A percentile compares a stretch with the other conserved stretches of the same genome.
phyloP scores from a whole-genome alignment of 768 basidiomycete species.

The Lanmaoa pseudosensibilis region DNA sequence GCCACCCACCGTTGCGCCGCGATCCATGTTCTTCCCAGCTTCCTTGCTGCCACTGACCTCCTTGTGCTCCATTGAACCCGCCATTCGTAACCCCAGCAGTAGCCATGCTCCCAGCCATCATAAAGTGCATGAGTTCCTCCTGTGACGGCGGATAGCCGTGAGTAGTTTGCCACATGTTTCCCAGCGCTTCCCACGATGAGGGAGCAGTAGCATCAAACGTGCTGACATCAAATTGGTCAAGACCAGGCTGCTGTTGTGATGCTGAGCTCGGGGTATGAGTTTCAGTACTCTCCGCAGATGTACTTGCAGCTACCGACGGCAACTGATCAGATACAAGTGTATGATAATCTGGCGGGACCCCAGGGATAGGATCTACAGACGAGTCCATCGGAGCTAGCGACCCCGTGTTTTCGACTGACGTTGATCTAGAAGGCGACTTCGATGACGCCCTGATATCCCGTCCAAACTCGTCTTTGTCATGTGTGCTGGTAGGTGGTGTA shows the following conservation, averaged over 20 bases:
- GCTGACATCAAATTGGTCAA: slow-evolving; percentile 68
- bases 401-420: slow-evolving; percentile 26
- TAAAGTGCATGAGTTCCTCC: slow-evolving; percentile 75
- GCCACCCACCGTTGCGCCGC: slow-evolving; percentile 37
- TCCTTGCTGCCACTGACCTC: slow-evolving; percentile 26
- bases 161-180: slow-evolving; percentile 73
- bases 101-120: slow-evolving; percentile 44
- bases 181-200: slow-evolving; percentile 77
- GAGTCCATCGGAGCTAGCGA: slow-evolving; percentile 34
- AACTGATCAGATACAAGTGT: slow-evolving; percentile 41
- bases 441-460: slow-evolving; percentile 71
- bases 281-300: slow-evolving; percentile 47
- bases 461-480: slow-evolving; percentile 84
- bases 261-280: slow-evolving; percentile 36
- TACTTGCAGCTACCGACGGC: slow-evolving; percentile 55
- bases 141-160: slow-evolving; percentile 68
- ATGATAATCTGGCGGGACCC: slow-evolving; percentile 49
- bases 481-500: slow-evolving; percentile 27
- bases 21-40: slow-evolving; percentile 34
- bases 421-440: slow-evolving; percentile 31
- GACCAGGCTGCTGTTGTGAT: slow-evolving; percentile 44
- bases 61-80: slow-evolving; percentile 20
- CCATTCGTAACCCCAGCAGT: slow-evolving; percentile 14
- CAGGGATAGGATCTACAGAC: slow-evolving; percentile 44
- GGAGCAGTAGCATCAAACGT: slow-evolving; percentile 75